Evolutionary conservation across 768 basidiomycete genomes (phyloP).

Genomic region (Solioccasus polychromus): DNA sequence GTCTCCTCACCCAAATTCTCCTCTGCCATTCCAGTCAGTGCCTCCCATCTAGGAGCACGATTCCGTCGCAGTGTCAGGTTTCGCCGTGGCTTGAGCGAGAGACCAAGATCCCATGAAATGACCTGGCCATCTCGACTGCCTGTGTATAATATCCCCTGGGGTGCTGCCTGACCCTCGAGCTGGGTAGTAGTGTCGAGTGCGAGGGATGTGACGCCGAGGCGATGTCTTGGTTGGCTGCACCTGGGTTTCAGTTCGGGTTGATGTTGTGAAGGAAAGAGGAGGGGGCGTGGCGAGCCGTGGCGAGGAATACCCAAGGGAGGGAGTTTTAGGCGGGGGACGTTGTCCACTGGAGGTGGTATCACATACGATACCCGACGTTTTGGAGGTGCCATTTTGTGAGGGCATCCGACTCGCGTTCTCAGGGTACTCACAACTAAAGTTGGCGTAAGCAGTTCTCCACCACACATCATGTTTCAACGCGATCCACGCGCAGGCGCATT

Average conservation of each 20-base stretch:
- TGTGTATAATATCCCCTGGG: conserved; percentile 87
- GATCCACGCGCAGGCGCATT: conserved; percentile 91
- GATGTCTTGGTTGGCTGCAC: conserved; percentile 68
- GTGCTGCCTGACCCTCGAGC: conserved; percentile 58
- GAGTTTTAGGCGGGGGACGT: conserved; percentile 63
- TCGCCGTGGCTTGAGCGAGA: conserved; percentile 54
- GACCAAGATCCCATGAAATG: conserved; percentile 81
- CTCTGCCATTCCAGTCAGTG: conserved; percentile 82
- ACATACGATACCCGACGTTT: conserved; percentile 84
- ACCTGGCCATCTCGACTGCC: conserved; percentile 88
- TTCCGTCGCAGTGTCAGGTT: conserved; percentile 15
- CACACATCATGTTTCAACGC: conserved; percentile 72
- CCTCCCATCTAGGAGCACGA: conserved; percentile 61
- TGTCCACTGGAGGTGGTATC: conserved; percentile 66
- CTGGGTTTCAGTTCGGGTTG: conserved; percentile 17
- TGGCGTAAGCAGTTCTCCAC: conserved; percentile 24
- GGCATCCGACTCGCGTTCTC: conserved; percentile 9
- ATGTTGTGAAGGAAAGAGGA: conserved; percentile 47
- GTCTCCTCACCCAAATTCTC: conserved; percentile 63
- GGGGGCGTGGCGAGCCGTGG: conserved; percentile 66
- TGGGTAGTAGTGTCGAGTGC: conserved; percentile 83
- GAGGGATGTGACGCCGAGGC: conserved; percentile 83
- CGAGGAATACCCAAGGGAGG: conserved; percentile 64
- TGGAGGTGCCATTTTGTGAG: conserved; percentile 46
- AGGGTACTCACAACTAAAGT: neutral